Conservation (phyloP, 202 grass and related monocot genomes). For the Eragrostis tef region DNA sequence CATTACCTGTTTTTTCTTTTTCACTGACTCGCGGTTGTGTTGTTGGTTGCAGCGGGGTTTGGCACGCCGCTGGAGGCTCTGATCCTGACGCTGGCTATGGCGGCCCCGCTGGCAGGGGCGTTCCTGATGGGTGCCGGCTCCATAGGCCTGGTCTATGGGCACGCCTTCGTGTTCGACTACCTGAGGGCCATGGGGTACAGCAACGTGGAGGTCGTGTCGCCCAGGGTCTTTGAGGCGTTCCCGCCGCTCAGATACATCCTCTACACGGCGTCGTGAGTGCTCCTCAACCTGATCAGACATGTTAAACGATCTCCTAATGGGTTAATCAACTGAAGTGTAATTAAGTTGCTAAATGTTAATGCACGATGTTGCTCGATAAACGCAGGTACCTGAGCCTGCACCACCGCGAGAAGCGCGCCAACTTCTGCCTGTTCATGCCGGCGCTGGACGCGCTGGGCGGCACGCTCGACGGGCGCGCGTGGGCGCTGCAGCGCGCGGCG, state of each 20-base stretch:
- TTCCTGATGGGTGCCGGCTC: slow-evolving; percentile 65
- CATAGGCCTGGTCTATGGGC: slow-evolving; percentile 58
- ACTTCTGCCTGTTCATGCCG: slow-evolving; percentile 91
- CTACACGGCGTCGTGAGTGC: slow-evolving; percentile 83
- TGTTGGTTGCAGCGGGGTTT: slow-evolving; percentile 54
- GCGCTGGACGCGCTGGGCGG: slow-evolving; percentile 39
- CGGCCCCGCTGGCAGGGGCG: slow-evolving; percentile 64
- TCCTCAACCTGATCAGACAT: too few relatives aligned
- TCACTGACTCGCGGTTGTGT: neutral
- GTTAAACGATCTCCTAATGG: too few relatives aligned
- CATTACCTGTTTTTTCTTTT: neutral
- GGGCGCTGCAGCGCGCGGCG: slow-evolving; percentile 56
- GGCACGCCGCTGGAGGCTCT: slow-evolving; percentile 76
- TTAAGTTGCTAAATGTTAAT: too few relatives aligned
- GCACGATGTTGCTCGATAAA: too few relatives aligned
- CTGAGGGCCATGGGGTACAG: slow-evolving; percentile 80
- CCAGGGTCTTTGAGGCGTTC: slow-evolving; percentile 52
- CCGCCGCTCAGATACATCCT: slow-evolving; percentile 72
- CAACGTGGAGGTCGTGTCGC: slow-evolving; percentile 79
- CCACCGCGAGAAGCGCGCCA: slow-evolving; percentile 63
- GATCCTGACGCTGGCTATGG: slow-evolving; percentile 56
- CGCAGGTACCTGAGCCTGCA: slow-evolving; percentile 83
- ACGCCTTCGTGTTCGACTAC: slow-evolving; percentile 73
- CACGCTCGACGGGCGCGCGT: slow-evolving; percentile 64
- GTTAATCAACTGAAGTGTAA: too few relatives aligned